Evolutionary conservation across 371 early-diverging fungal genomes (phyloP).

Genomic region (Rhizopus sp.): DNA sequence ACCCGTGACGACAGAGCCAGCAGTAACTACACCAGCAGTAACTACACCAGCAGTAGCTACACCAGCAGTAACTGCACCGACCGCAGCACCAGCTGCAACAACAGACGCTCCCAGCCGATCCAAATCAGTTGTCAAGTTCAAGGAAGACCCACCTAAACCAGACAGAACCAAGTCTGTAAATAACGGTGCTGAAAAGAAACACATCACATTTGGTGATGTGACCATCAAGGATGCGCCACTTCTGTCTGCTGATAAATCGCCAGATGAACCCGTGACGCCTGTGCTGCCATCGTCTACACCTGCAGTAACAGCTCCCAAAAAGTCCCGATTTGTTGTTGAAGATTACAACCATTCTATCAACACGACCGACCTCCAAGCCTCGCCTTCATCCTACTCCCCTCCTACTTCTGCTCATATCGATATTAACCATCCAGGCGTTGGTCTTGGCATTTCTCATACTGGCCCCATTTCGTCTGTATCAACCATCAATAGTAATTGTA

Average conservation of each 20-base stretch:
- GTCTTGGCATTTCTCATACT: slow-evolving; percentile 10
- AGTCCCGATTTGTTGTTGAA: slow-evolving; percentile 28
- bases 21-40: no score
- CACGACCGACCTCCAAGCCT: background rate
- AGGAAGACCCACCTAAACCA: slow-evolving; percentile 18
- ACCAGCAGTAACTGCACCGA: background rate
- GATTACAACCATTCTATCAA: slow-evolving; percentile 9
- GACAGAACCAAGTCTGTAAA: slow-evolving; percentile 6
- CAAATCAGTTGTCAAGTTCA: slow-evolving; percentile 21
- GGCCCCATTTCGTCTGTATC: background rate
- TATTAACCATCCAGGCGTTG: slow-evolving; percentile 1
- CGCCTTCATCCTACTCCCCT: slow-evolving; percentile 8
- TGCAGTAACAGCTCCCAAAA: slow-evolving; percentile 13
- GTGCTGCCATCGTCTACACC: background rate
- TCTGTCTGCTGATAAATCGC: background rate
- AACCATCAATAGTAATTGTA: slow-evolving; percentile 4
- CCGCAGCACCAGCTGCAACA: background rate
- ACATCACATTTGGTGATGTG: slow-evolving; percentile 54
- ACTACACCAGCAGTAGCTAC: background rate
- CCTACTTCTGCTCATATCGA: background rate
- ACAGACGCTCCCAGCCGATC: slow-evolving; percentile 5
- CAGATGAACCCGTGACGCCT: background rate
- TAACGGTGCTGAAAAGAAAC: slow-evolving; percentile 18
- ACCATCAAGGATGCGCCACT: slow-evolving; percentile 20
- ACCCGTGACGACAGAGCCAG: no score